Evolutionary conservation across 2,329 filamentous ascomycete genomes (phyloP), one percentile per base, ranked within the genome.

Genomic region (Xenoacremonium recifei): DNA sequence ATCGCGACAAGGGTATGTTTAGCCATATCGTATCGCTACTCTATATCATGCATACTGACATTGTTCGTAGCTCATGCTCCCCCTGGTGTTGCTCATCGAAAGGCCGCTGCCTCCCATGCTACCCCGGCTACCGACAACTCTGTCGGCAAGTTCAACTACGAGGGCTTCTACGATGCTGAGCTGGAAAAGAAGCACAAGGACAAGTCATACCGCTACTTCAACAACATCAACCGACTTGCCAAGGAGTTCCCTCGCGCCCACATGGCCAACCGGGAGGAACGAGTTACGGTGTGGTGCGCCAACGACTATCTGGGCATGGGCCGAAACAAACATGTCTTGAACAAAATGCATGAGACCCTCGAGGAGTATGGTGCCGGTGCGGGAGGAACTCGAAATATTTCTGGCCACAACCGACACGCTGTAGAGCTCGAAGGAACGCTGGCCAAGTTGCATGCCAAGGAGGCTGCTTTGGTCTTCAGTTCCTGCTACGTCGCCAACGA

Each of bases 251-350:
- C 93, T 21, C 88, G 87, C 51, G 93, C 93, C 34, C 93, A 99
- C 68, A 95, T 95, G 77, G 79, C 87, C 13, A 82, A 77, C 44
- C 80, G 82, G 61, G 84, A 92, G 45, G 89, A 96, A 53, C 82
- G 82, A 39, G 93, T 99, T 44, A 96, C 92, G 2, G 93, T 99
- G 18, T 99, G 93, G 93, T 99, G 93, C 76, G 95, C 92, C 63
- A 99, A 99, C 62, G 93, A 99, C 67, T 99, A 99, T 66, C 82
- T 99, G 15, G 93, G 93, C 56, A 99, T 99, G 93, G 92, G 93
- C 33, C 81, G 90, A 57, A 96, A 97, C 68, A 79, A 82, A 11
- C 76, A 88, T 37, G 93, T 99, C 10, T 72, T 99, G 59, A 82
- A 87, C 64, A 81, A 81, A 42, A 99, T 99, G 93, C 92, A 99